These are phyloP conservation scores for Breynia disticha DNA, from an alignment of 441 rosid genomes.

Conservation along the genomic window DNA sequence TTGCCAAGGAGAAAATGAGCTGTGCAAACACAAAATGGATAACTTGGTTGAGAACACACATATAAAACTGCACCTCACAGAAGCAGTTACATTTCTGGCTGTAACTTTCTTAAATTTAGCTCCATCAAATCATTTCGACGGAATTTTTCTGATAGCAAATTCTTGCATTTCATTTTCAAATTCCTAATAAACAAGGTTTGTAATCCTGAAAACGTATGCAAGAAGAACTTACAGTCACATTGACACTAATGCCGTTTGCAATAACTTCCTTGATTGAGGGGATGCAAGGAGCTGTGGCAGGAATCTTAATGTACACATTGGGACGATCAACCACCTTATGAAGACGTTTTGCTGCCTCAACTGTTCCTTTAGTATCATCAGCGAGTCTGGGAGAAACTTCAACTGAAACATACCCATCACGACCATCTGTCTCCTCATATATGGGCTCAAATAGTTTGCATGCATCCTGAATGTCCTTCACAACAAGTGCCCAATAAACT, in stretches of 20 bases:
- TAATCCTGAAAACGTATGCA: neutral
- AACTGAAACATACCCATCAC: constrained; percentile 92
- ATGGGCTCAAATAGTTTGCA: constrained; percentile 91
- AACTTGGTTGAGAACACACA: neutral
- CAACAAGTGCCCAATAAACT: constrained; percentile 95
- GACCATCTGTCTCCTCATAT: constrained; percentile 82
- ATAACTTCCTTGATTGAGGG: constrained; percentile 96
- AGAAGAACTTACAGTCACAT: constrained; percentile 71
- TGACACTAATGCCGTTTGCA: constrained; percentile 80
- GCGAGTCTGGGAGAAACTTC: constrained; percentile 97
- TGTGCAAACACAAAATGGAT: constrained; percentile 22
- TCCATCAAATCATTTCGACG: neutral
- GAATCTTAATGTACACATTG: constrained; percentile 92
- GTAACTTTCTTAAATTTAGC: neutral
- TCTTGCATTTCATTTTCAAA: neutral
- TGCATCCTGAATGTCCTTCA: constrained; percentile 96
- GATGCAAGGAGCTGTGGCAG: constrained; percentile 92
- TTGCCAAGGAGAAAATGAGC: constrained; percentile 87
- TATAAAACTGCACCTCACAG: too few species aligned
- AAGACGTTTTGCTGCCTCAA: constrained; percentile 86
- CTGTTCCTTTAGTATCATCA: constrained; percentile 74
- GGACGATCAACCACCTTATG: constrained; percentile 73
- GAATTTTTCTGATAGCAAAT: neutral
- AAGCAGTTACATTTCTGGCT: too few species aligned
- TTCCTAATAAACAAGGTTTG: neutral